Base-by-base conservation (phyloP, 177 flowering plant genomes). In the Vitis hybrid region DNA sequence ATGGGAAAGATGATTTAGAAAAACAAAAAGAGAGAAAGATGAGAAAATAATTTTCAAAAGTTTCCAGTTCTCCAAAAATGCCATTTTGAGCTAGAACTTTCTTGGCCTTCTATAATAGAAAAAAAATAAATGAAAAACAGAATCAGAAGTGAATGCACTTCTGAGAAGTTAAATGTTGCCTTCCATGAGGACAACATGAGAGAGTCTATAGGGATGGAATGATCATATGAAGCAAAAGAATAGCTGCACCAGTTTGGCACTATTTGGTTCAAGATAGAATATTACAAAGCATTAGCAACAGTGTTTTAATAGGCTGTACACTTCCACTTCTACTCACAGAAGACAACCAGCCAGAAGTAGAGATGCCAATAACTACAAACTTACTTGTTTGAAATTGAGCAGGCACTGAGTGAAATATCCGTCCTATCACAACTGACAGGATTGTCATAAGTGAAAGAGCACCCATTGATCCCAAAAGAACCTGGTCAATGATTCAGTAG, bases 301-400 rank as follows among this genome's bases (percentile, higher is more conserved):
- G 46, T 40, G 7, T 40, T 40, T 40, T 4, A 40, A 40, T 4
- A 40, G 46, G 46, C 6, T 6, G 8, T 40, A 40, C 46, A 7
- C 46, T 8, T 30, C 1, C 24, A 18, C 49, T 35, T 46, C 49
- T 32, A 30, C 50, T 3, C 66, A 19, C 16, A 9, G 15, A 46
- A 54, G 11, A 35, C 48, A 65, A 10, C 48, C 21, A 15, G 2
- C 6, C 16, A 21, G 6, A 4, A 14, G 50, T 59, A 66, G 35
- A 65, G 54, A 52, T 46, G n/a, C 14, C 55, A 59, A 60, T 9
- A 63, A 60, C 2, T 56, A 52, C 18, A 60, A 40, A 80, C 97
- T 87, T 87, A 95, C 99, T 95, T 62, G 99, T 93, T 76, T 93
- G 97, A 78, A 95, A 95, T 68, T 95, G 99, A 77, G 98, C 91